Percentiles rank a stretch among this genome's conserved stretches.
Evolutionary conservation across 2,329 filamentous ascomycete genomes (phyloP).

Genomic region (Calonectria fujianensis): DNA sequence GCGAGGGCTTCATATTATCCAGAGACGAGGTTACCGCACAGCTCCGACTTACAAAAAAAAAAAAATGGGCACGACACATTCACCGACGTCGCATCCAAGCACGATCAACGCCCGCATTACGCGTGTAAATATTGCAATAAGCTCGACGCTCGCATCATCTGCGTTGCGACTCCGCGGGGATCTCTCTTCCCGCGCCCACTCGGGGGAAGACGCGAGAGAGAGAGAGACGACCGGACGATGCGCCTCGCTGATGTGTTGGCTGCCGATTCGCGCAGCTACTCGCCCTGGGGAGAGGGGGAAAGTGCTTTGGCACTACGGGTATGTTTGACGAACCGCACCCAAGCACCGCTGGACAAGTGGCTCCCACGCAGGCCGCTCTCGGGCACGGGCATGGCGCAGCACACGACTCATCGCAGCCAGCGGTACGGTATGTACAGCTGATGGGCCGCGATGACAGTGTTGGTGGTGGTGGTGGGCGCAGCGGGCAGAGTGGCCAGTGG

Average conservation of each 20-base stretch:
- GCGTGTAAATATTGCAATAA: conserved; percentile 3
- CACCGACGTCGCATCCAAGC: conserved; percentile 5
- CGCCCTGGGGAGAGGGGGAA: neutral
- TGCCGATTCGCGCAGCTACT: conserved; percentile 46
- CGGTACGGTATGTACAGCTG: neutral
- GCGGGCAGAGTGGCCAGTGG: no score
- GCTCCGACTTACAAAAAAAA: neutral
- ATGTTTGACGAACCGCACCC: conserved; percentile 21
- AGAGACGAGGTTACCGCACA: conserved; percentile 14
- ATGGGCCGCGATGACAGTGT: neutral
- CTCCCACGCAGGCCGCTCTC: conserved; percentile 18
- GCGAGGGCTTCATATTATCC: neutral
- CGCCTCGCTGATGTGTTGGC: conserved; percentile 45
- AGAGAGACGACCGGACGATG: conserved; percentile 34
- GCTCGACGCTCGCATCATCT: conserved; percentile 1
- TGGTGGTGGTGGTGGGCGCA: neutral
- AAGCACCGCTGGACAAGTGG: conserved; percentile 48
- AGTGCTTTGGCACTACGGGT: neutral
- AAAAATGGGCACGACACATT: neutral
- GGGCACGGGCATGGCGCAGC: conserved; percentile 26
- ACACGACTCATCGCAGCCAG: conserved; percentile 2
- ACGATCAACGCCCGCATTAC: conserved; percentile 15
- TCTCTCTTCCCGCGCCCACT: conserved; percentile 3
- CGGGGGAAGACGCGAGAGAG: neutral
- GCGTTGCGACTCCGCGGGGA: conserved; percentile 31